These are phyloP conservation scores for Saccharomyces kudriavzevii DNA, from an alignment of 805 yeast species.

Conservation along the genomic window DNA sequence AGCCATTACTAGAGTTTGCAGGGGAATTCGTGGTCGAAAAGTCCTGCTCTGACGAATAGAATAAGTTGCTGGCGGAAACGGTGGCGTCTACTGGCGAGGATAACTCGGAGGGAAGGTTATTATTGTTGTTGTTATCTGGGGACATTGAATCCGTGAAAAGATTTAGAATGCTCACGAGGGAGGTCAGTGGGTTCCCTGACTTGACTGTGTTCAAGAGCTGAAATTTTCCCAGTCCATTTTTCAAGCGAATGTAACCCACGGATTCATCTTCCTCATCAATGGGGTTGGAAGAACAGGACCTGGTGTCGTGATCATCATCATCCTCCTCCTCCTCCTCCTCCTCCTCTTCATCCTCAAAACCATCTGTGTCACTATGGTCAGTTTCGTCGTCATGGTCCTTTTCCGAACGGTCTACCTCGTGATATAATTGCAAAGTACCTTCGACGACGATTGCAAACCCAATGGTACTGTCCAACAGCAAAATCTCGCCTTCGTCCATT, in stretches of 20 bases:
- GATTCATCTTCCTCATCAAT: slow-evolving; percentile 6
- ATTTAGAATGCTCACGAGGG: slow-evolving; percentile 70
- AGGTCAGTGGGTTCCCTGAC: slow-evolving; percentile 77
- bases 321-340: slow-evolving; percentile 8
- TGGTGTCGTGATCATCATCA: slow-evolving; percentile 26
- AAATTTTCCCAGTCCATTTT: slow-evolving; percentile 36
- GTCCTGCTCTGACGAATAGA: neutral
- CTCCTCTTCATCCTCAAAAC: slow-evolving; percentile 1
- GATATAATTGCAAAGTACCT: slow-evolving; percentile 76
- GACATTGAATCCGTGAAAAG: slow-evolving; percentile 42
- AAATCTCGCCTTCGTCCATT: slow-evolving; percentile 64
- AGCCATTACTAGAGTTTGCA: neutral
- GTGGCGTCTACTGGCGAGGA: neutral
- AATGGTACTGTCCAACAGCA: slow-evolving; percentile 61
- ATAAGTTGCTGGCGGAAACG: neutral
- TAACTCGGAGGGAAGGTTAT: neutral
- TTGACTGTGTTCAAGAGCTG: slow-evolving; percentile 74
- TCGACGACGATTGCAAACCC: slow-evolving; percentile 93
- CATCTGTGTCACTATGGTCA: slow-evolving; percentile 1
- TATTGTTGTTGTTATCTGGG: neutral
- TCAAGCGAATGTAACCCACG: slow-evolving; percentile 16
- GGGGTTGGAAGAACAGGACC: slow-evolving; percentile 30
- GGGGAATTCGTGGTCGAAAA: neutral
- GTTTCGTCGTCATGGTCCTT: slow-evolving; percentile 12
- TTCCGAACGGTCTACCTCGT: slow-evolving; percentile 35